phyloP scores from a whole-genome alignment of 805 yeast species.

The Metschnikowia koreensis region DNA sequence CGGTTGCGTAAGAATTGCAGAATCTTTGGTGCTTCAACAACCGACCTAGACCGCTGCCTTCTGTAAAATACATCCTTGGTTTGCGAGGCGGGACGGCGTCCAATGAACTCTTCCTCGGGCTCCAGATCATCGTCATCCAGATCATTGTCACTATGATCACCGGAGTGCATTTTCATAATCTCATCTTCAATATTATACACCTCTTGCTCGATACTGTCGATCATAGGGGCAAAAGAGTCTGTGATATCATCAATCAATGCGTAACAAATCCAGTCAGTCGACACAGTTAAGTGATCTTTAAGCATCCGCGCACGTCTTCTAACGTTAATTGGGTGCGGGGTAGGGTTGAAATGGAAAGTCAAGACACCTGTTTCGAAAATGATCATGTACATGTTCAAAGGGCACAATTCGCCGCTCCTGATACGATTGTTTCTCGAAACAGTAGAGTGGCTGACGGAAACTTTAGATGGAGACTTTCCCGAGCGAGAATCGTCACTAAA shows the following conservation, averaged over 20 bases:
- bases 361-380: slow-evolving; percentile 89
- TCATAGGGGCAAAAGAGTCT: slow-evolving; percentile 96
- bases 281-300: slow-evolving; percentile 82
- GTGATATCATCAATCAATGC: slow-evolving; percentile 96
- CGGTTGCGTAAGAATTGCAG: slow-evolving; percentile 11
- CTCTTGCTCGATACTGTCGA: slow-evolving; percentile 89
- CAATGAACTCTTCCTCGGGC: slow-evolving; percentile 30
- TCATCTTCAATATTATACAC: slow-evolving; percentile 94
- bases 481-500: slow-evolving; percentile 10
- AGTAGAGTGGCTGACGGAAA: slow-evolving; percentile 13
- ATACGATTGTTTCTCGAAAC: slow-evolving; percentile 30
- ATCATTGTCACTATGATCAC: slow-evolving; percentile 47
- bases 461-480: slow-evolving; percentile 10
- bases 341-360: slow-evolving; percentile 90
- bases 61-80: slow-evolving; percentile 29
- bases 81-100: slow-evolving; percentile 10
- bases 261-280: slow-evolving; percentile 96
- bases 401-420: slow-evolving; percentile 65
- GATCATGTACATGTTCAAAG: slow-evolving; percentile 88
- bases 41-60: slow-evolving; percentile 37
- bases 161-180: slow-evolving; percentile 81
- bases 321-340: slow-evolving; percentile 95
- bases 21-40: slow-evolving; percentile 27
- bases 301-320: slow-evolving; percentile 87
- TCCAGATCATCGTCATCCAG: slow-evolving; percentile 36